A percentile compares a stretch with the other conserved stretches of the same genome.
phyloP scores from a whole-genome alignment of 2,329 filamentous ascomycete genomes.

The Aspergillus versicolor region DNA sequence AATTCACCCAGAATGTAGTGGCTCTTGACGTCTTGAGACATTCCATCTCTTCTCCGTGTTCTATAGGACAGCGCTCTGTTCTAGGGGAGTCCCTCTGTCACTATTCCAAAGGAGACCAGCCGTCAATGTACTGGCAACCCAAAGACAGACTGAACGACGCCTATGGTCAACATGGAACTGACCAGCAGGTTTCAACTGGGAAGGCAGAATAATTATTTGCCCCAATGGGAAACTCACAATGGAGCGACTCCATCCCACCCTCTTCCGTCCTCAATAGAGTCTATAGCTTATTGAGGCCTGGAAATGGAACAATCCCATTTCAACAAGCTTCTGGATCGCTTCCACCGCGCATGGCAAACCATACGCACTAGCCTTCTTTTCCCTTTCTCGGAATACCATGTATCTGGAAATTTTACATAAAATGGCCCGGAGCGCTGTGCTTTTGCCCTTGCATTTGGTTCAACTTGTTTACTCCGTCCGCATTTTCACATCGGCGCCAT shows the following conservation, averaged over 20 bases:
- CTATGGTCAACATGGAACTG: not conserved
- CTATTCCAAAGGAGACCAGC: not conserved
- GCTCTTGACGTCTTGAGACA: not conserved
- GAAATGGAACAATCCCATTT: conserved; percentile 3
- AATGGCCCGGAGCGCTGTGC: not conserved
- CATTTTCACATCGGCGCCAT: conserved; percentile 13
- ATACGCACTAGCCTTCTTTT: not conserved
- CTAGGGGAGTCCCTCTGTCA: not conserved
- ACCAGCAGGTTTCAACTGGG: not conserved
- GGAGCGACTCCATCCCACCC: not conserved
- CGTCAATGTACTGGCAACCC: not conserved
- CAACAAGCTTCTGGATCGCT: not conserved
- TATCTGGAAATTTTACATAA: conserved; percentile 6
- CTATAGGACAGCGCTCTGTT: not conserved
- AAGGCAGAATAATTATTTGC: not conserved
- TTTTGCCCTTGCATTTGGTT: not conserved
- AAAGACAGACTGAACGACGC: not conserved
- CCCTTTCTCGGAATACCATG: not conserved
- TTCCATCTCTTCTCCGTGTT: not conserved
- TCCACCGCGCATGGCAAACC: not conserved
- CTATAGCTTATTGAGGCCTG: conserved; percentile 16
- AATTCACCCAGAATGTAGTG: not conserved
- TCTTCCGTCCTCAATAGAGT: not conserved
- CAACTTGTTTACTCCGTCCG: not conserved
- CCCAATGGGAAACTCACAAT: not conserved